phyloP scores from a whole-genome alignment of 176 grass and related monocot species.

The Carex kokanica region DNA sequence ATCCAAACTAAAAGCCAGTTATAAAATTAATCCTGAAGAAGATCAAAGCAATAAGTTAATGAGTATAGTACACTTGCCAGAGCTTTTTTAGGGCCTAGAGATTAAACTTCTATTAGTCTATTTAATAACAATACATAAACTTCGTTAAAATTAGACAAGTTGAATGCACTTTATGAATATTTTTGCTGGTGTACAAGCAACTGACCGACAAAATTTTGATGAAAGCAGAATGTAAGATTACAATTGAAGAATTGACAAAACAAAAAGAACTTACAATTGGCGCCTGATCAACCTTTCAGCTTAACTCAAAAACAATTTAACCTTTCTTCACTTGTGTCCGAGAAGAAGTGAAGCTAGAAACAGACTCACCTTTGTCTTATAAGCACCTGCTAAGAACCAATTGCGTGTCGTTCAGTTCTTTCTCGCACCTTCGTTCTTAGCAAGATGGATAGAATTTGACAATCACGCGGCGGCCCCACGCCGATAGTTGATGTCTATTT shows the following conservation, averaged over 20 bases:
- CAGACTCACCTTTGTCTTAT: not conserved
- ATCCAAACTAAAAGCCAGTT: not conserved
- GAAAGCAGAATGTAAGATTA: not conserved
- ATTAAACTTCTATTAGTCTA: not conserved
- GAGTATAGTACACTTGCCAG: not conserved
- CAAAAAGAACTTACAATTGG: conserved; percentile 9
- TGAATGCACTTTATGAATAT: not conserved
- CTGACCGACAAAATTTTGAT: not conserved
- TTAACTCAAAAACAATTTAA: not conserved
- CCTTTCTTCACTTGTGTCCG: not conserved
- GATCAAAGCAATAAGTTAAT: not conserved
- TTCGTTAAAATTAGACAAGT: not conserved
- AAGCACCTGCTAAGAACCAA: not conserved
- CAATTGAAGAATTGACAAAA: not conserved
- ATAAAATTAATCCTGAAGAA: not conserved
- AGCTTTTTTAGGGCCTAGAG: not conserved
- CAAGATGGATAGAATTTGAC: conserved; percentile 5
- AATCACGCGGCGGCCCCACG: not conserved
- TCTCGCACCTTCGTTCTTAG: conserved; percentile 17
- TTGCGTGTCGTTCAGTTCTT: not conserved
- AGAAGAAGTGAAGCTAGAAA: conserved; percentile 14
- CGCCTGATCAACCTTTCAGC: not conserved
- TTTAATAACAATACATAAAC: not conserved
- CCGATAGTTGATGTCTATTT: not conserved
- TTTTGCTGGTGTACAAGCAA: not conserved